Conservation (phyloP, 495 filamentous ascomycete species). For the Aspergillus carlsbadensis region DNA sequence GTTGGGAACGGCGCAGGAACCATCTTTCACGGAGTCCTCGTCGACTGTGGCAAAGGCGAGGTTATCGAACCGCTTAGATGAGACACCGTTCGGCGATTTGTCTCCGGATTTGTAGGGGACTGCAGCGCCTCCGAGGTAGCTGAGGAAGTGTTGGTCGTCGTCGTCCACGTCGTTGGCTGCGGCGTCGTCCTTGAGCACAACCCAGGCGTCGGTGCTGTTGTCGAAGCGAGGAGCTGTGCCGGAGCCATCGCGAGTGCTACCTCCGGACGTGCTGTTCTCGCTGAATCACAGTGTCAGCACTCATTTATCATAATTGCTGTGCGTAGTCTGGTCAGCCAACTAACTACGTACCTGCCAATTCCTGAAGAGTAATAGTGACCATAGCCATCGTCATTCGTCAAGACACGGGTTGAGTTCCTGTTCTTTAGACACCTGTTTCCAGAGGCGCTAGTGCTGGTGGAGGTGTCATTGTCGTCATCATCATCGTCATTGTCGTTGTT, state of each 20-base stretch:
- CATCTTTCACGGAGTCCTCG: background rate
- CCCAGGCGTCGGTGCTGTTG: conserved; percentile 1
- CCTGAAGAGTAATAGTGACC: conserved; percentile 1
- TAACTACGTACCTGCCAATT: background rate
- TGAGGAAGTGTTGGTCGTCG: background rate
- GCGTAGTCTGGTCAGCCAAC: too few species aligned
- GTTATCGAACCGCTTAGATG: background rate
- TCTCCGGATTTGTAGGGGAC: background rate
- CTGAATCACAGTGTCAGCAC: background rate
- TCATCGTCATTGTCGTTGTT: background rate
- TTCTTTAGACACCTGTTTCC: background rate
- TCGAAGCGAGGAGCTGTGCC: background rate
- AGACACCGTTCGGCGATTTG: background rate
- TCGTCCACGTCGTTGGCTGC: background rate
- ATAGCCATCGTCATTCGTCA: background rate
- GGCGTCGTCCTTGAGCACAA: background rate
- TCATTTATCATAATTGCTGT: background rate
- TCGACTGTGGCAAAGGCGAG: background rate
- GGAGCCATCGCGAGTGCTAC: background rate
- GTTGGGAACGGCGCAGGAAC: background rate
- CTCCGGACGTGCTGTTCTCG: background rate
- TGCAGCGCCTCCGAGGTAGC: conserved; percentile 6
- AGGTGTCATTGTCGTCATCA: background rate
- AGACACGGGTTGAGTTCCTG: background rate
- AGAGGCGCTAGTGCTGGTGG: background rate